phyloP scores from a whole-genome alignment of 2,329 filamentous ascomycete genomes.

The Aspergillus uvarum region DNA sequence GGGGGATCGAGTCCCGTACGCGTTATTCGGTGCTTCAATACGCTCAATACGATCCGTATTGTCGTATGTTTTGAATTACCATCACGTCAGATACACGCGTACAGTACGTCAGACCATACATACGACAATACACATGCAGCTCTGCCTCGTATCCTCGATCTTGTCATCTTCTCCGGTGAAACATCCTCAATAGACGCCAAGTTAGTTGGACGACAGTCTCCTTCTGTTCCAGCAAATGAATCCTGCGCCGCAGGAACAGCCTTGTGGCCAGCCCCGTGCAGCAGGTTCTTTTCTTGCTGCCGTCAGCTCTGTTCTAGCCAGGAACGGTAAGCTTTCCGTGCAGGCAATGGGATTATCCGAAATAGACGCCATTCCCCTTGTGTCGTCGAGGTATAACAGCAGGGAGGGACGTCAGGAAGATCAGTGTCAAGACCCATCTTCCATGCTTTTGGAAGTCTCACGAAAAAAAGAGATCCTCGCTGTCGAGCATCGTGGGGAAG shows the following conservation, averaged over 20 bases:
- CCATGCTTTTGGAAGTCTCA: background rate
- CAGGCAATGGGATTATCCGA: background rate
- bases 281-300: background rate
- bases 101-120: background rate
- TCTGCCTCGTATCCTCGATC: background rate
- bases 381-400: background rate
- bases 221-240: background rate
- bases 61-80: background rate
- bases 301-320: background rate
- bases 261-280: background rate
- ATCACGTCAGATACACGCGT: background rate
- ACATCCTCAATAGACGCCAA: background rate
- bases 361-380: background rate
- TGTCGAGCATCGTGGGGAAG: too few relatives aligned
- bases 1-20: background rate
- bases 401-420: background rate
- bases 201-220: background rate
- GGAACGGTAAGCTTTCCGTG: background rate
- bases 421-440: background rate
- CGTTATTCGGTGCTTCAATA: background rate
- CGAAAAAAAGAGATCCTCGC: background rate
- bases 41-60: background rate
- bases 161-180: background rate
- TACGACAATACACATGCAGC: background rate
- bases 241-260: background rate